phyloP scores from a whole-genome alignment of 2,329 filamentous ascomycete species.

The Hysterium pulicare region DNA sequence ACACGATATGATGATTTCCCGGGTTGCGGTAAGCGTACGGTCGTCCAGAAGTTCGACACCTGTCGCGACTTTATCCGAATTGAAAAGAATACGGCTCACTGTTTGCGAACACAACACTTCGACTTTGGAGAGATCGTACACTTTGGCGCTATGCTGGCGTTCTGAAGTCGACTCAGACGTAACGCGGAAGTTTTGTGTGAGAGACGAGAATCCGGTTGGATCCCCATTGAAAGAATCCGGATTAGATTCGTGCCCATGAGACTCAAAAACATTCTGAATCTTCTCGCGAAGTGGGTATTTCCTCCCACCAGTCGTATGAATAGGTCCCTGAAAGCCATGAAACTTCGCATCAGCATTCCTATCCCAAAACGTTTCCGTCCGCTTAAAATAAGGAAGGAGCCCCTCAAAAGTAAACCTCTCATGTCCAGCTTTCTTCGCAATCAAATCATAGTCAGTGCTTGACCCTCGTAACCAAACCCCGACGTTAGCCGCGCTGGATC shows the following conservation, averaged over 20 bases:
- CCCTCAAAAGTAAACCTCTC: slow-evolving; percentile 13
- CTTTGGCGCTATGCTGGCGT: slow-evolving; percentile 16
- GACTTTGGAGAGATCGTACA: slow-evolving; percentile 16
- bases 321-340: slow-evolving; percentile 17
- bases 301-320: slow-evolving; percentile 13
- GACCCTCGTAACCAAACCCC: slow-evolving; percentile 16
- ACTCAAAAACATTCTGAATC: slow-evolving; percentile 9
- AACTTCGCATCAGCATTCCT: slow-evolving; percentile 6
- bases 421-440: slow-evolving; percentile 13
- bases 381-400: slow-evolving; percentile 14
- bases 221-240: slow-evolving; percentile 12
- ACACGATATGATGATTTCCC: slow-evolving; percentile 39
- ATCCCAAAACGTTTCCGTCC: slow-evolving; percentile 14
- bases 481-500: slow-evolving; percentile 14
- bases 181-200: slow-evolving; percentile 12
- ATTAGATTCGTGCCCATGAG: slow-evolving; percentile 13
- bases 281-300: slow-evolving; percentile 14
- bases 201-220: slow-evolving; percentile 11
- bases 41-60: neutral
- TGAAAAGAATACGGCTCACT: slow-evolving; percentile 9
- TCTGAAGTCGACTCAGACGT: slow-evolving; percentile 11
- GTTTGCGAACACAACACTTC: slow-evolving; percentile 9
- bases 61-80: neutral
- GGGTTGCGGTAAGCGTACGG: slow-evolving; percentile 13
- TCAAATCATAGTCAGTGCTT: slow-evolving; percentile 12